Evolutionary conservation across 306 rosid species (phyloP), one percentile per base, ranked within the genome.

Genomic region (Aeschynomene evenia): DNA sequence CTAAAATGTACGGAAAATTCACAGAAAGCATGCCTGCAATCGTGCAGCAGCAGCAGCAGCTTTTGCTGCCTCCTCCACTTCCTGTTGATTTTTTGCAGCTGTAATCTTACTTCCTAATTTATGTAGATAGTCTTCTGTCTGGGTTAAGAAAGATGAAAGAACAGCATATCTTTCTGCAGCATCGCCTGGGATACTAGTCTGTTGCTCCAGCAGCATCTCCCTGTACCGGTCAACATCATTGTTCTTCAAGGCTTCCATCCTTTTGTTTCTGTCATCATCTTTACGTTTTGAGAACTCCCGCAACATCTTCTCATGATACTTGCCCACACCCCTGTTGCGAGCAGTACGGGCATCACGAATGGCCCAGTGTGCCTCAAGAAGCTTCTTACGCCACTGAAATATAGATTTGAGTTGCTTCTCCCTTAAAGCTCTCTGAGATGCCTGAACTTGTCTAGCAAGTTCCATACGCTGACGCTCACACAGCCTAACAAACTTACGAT

Each of bases 301-400:
- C 80, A 95, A 72, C 95, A 89, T 95, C 80, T 76, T 89, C 84
- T 95, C 99, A 12, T 95, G 99, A 83, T 91, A 91, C 84, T 95
- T 95, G 19, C 92, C 99, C 77, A 95, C 99, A 46, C 99, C 99
- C 61, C 99, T 86, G 74, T 95, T 95, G 37, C 97, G 97, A 37
- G 96, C 97, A 84, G 95, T 91, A 45, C 97, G 90, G 64, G 99
- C 95, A 85, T 95, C 99, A 68, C 99, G 99, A 68, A 95, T 87
- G 60, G 91, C 88, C 99, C 99, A 95, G 69, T 95, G 99, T 23
- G 89, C 83, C 87, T 95, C 99, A 59, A 95, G 96, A 78, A 95
- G 96, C 77, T 87, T 95, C 80, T 95, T 95, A 29, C 97, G 97
- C 99, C 99, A 95, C 68, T 76, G 92, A 79, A 95, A 87, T 72